Conservation (phyloP, 2,329 filamentous ascomycete species). For the Neurospora crassa region DNA sequence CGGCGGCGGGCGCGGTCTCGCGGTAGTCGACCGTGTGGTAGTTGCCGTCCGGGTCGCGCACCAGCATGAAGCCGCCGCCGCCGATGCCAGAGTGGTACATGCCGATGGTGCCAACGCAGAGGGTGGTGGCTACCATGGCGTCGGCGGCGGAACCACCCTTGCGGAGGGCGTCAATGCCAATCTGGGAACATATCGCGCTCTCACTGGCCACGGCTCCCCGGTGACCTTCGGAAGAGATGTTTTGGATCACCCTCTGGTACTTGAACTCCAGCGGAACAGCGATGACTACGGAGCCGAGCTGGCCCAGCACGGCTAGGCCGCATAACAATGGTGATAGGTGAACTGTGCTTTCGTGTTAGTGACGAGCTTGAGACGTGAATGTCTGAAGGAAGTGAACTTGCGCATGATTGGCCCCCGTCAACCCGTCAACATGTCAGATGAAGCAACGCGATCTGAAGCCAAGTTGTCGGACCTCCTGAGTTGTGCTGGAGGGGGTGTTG, state of each 20-base stretch:
- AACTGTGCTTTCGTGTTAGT: slow-evolving; percentile 2
- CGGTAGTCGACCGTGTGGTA: slow-evolving; percentile 88
- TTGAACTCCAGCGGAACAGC: background rate
- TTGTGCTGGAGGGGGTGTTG: background rate
- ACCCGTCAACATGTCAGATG: background rate
- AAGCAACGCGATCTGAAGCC: background rate
- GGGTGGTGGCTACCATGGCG: slow-evolving; percentile 61
- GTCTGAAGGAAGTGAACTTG: background rate
- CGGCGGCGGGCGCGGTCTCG: slow-evolving; percentile 75
- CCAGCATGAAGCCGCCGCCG: slow-evolving; percentile 83
- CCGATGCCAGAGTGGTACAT: slow-evolving; percentile 80
- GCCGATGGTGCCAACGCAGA: slow-evolving; percentile 66
- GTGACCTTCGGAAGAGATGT: slow-evolving; percentile 8
- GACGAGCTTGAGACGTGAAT: background rate
- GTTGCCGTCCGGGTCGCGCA: slow-evolving; percentile 60
- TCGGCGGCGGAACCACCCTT: slow-evolving; percentile 66
- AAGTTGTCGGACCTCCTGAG: background rate
- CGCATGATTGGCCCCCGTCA: background rate
- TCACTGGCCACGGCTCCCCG: slow-evolving; percentile 62
- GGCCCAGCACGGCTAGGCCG: slow-evolving; percentile 4
- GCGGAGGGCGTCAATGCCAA: slow-evolving; percentile 54
- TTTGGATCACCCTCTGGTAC: slow-evolving; percentile 5
- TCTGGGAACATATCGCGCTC: slow-evolving; percentile 55
- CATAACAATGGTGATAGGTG: slow-evolving; percentile 4
- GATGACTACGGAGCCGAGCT: slow-evolving; percentile 4